Base-by-base conservation (phyloP, 768 basidiomycete genomes). In the Russula foetens region DNA sequence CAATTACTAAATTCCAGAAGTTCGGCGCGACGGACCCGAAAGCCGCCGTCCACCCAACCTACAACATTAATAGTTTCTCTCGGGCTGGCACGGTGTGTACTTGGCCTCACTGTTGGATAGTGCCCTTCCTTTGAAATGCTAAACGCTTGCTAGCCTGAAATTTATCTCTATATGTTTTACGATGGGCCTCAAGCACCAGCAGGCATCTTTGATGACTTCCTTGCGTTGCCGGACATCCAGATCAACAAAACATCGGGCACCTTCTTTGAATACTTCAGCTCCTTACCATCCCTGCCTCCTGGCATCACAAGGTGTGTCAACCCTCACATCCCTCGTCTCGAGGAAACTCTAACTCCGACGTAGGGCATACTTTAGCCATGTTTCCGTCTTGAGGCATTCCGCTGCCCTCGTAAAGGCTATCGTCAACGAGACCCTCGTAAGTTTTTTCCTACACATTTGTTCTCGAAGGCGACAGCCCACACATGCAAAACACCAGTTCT, bases 131-230 rank as follows among this genome's bases (percentile, higher is more conserved):
- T 12, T 48, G 51, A 59, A n/a, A 47, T 17, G 6, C 19, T 8
- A 24, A 33, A 17, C 29, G 23, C 24, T 29, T 33, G 54, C 6
- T 31, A 63, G 52, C 47, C 59, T 5, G 28, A 39, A 0, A 0
- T 35, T 15, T 35, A 21, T 26, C 8, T 54, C 14, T 21, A 62
- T 19, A n/a, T 68, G 12, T 68, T 68, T 26, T 68, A 68, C 33
- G 64, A 68, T 51, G 67, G 58, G 6, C 67, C 67, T 4, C 54
- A 56, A 14, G 56, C 54, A 5, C 67, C 67, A 15, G 33, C 7
- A 1, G 67, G 64, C 4, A 54, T 62, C 9, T 68, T 68, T 49
- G 66, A 67, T 19, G 59, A 61, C 23, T 63, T 68, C 21, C 39
- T 67, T 3, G 35, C n/a, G n/a, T 41, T 64, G 17, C 62, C 55